Percentiles rank a stretch among this genome's conserved stretches.
phyloP scores from a whole-genome alignment of 1,139 yeast genomes.

The Blastobotrys illinoisensis region DNA sequence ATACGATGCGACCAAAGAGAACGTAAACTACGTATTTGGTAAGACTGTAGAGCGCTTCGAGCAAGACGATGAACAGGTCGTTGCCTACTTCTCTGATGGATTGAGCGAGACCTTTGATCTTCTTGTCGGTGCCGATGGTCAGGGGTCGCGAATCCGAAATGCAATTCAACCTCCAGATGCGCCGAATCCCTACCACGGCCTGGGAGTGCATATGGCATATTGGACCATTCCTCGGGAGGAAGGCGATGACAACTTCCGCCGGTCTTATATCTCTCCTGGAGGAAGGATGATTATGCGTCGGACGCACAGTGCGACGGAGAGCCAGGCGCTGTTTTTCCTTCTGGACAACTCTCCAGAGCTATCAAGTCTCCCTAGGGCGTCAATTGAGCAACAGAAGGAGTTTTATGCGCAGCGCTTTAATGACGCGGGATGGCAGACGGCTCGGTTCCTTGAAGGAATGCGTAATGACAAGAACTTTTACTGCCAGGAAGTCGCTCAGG shows the following conservation, averaged over 20 bases:
- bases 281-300: constrained; percentile 3
- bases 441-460: constrained; percentile 1
- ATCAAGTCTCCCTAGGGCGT: not conserved
- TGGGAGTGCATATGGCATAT: constrained; percentile 1
- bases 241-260: not conserved
- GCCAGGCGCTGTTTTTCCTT: not conserved
- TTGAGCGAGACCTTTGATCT: constrained; percentile 1
- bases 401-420: constrained; percentile 1
- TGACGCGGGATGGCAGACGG: constrained; percentile 8
- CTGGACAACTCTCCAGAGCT: constrained; percentile 1
- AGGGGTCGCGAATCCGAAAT: constrained; percentile 6
- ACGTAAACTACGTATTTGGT: constrained; percentile 7
- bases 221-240: constrained; percentile 2
- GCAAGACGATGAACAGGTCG: not conserved
- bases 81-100: constrained; percentile 4
- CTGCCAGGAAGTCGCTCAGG: constrained; percentile 3
- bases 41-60: constrained; percentile 1
- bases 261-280: constrained; percentile 1
- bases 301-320: not conserved
- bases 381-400: constrained; percentile 1
- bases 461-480: constrained; percentile 3
- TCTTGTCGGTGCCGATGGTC: constrained; percentile 8
- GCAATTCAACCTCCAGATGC: not conserved
- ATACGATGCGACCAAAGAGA: constrained; percentile 6
- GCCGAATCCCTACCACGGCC: not conserved